phyloP scores from a whole-genome alignment of 2,329 filamentous ascomycete species.

The Aureobasidium sp. region DNA sequence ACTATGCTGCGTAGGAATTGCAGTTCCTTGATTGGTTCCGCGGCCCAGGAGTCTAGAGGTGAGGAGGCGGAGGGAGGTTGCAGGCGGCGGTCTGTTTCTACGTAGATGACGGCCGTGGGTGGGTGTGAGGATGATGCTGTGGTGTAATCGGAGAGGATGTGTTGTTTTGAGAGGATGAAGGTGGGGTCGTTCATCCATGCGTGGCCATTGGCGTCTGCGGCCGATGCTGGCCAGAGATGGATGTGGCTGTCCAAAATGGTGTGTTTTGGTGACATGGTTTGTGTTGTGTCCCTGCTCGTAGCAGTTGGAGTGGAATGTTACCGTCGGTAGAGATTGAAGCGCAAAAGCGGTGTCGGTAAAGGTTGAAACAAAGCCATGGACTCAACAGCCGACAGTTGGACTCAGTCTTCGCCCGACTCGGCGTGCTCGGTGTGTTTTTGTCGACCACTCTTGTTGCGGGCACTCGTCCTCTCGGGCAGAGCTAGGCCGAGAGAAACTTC shows the following conservation, averaged over 20 bases:
- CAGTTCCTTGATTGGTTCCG: constrained; percentile 64
- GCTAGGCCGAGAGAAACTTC: background rate
- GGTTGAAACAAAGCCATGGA: background rate
- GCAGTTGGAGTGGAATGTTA: background rate
- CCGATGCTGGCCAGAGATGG: constrained; percentile 71
- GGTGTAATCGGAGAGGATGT: constrained; percentile 42
- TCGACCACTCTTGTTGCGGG: background rate
- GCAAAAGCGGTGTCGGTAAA: background rate
- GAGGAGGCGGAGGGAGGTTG: constrained; percentile 17
- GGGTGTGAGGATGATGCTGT: constrained; percentile 23
- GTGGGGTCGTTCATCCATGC: constrained; percentile 59
- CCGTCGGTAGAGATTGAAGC: background rate
- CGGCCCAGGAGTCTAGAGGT: constrained; percentile 50
- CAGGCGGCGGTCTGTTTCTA: constrained; percentile 68
- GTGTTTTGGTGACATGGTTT: background rate
- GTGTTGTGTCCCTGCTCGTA: background rate
- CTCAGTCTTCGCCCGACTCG: background rate
- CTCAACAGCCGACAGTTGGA: constrained; percentile 1
- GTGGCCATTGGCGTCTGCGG: constrained; percentile 53
- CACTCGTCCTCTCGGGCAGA: background rate
- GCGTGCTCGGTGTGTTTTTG: background rate
- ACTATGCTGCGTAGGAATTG: constrained; percentile 61
- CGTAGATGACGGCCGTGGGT: constrained; percentile 64
- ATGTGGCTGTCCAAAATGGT: constrained; percentile 81
- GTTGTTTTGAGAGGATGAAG: constrained; percentile 53